phyloP scores from a whole-genome alignment of 2,329 filamentous ascomycete genomes.

The Neonectria faginata region DNA sequence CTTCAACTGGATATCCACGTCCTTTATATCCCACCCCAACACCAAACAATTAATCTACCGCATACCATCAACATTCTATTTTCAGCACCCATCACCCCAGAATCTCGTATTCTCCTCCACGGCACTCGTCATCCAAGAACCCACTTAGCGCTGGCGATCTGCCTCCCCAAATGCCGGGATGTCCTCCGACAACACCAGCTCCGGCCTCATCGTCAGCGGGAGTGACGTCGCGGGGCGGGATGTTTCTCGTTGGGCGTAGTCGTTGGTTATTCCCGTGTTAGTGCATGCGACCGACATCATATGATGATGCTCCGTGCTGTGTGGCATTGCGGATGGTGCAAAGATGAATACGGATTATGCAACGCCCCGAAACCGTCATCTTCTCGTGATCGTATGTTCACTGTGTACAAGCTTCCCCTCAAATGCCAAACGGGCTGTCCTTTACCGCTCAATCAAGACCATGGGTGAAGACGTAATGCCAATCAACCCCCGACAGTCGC shows the following conservation, averaged over 20 bases:
- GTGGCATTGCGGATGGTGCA: background rate
- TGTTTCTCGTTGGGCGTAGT: background rate
- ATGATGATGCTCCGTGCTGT: background rate
- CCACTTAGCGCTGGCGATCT: background rate
- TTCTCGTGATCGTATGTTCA: background rate
- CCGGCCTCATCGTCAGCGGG: background rate
- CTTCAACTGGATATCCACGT: background rate
- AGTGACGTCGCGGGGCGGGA: background rate
- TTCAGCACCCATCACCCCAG: background rate
- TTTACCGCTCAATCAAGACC: background rate
- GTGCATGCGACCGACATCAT: background rate
- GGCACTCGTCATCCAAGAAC: background rate
- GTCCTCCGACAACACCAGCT: slow-evolving; percentile 5
- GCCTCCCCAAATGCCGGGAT: background rate
- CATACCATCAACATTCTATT: background rate
- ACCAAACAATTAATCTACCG: background rate
- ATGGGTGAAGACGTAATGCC: background rate
- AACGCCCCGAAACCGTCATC: background rate
- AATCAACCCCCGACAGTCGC: slow-evolving; percentile 1
- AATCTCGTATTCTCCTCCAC: slow-evolving; percentile 9
- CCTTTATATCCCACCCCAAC: background rate
- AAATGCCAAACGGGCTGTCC: background rate
- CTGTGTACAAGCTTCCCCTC: too few species aligned
- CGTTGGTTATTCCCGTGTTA: background rate
- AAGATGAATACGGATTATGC: background rate